These are phyloP conservation scores for Penicillium capsulatum DNA, from an alignment of 2,329 filamentous ascomycete species.

Conservation along the genomic window DNA sequence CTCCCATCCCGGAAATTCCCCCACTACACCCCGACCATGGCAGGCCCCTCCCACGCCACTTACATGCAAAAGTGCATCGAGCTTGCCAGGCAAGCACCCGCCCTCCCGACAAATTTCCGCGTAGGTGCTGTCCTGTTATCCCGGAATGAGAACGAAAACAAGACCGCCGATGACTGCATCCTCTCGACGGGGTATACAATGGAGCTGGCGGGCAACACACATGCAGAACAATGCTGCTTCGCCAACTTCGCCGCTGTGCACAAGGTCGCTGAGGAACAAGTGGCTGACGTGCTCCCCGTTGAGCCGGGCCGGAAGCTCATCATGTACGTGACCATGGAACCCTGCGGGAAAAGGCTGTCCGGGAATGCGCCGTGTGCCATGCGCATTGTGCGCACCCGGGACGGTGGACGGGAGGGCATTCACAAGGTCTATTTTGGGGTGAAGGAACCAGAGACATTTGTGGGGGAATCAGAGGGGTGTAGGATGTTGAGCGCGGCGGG, in stretches of 20 bases:
- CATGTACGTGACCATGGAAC: constrained; percentile 86
- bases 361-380: constrained; percentile 61
- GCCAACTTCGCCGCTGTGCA: constrained; percentile 55
- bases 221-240: constrained; percentile 91
- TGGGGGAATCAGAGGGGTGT: constrained; percentile 73
- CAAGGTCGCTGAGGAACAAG: constrained; percentile 32
- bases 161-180: constrained; percentile 46
- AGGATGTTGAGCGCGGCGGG: constrained; percentile 66
- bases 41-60: constrained; percentile 30
- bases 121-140: constrained; percentile 77
- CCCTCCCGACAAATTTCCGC: constrained; percentile 85
- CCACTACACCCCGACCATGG: constrained; percentile 13
- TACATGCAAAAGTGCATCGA: constrained; percentile 69
- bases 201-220: constrained; percentile 87
- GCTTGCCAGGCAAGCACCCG: constrained; percentile 74
- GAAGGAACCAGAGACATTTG: constrained; percentile 84
- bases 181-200: constrained; percentile 84
- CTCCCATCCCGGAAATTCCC: too few species aligned
- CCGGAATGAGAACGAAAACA: constrained; percentile 26
- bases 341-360: constrained; percentile 45
- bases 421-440: constrained; percentile 81
- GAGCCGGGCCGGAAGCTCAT: constrained; percentile 47
- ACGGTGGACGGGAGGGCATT: constrained; percentile 56
- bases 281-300: constrained; percentile 40
- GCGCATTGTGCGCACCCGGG: constrained; percentile 59